Base-by-base conservation (phyloP, 148 eudicot species). In the Cornus controversa region DNA sequence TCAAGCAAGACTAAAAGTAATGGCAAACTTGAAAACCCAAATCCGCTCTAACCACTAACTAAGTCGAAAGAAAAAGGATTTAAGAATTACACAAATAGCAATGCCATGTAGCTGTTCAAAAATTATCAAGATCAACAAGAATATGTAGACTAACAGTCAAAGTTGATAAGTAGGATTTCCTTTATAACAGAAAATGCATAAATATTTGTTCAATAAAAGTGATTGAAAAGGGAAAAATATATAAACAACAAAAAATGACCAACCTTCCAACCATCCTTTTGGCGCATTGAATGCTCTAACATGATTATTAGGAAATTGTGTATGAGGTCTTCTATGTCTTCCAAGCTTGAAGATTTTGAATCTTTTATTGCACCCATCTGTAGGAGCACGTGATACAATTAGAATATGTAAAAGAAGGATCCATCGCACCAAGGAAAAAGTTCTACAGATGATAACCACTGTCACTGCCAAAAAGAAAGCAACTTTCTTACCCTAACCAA, bases 181-280 rank as follows among this genome's bases (percentile, higher is more conserved):
- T 31, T 31, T 31, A 31, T 2, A 31, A 31, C 34, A 31, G 34
- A 31, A 31, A 31, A 31, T 31, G 34, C 34, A 40, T 40, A 66
- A 66, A 45, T 13, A 66, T 26, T 1, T 15, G 53, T 40, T 31
- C 34, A 16, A 13, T 24, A 10, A 24, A 72, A 5, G 29, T 28
- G 67, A 73, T 40, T 40, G 2, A 34, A 15, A 62, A 2, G 34
- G 1, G 1, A 29, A 2, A 57, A 34, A 69, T 24, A 29, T 8
- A 8, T 63, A 11, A n/a, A 29, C 45, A 67, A n/a, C 37, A 71
- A 67, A 67, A 50, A 70, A 16, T 20, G 20, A 69, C 75, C 66
- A 69, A 94, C 99, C 99, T 90, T 90, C 99, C 99, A 96, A 77
- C 99, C 99, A 87, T 96, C 98, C 87, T 96, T 96, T 74, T 86